phyloP scores from a whole-genome alignment of 306 rosid species.

The Pachyrhizus erosus region DNA sequence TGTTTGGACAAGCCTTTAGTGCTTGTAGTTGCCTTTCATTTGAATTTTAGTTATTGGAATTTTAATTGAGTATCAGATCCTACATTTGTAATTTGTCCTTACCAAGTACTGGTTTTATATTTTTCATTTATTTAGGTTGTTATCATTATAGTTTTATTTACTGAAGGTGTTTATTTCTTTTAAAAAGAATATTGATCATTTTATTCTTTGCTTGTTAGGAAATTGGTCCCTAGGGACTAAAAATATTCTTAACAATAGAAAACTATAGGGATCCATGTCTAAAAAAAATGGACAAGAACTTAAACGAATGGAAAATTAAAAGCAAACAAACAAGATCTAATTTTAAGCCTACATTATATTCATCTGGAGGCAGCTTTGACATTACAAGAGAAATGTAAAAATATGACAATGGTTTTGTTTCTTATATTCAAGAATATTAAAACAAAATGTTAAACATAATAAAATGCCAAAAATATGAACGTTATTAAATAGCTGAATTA shows the following conservation, averaged over 20 bases:
- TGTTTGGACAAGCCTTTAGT: neutral
- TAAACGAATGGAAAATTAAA: neutral
- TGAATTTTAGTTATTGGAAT: neutral
- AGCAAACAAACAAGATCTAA: neutral
- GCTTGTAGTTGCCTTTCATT: neutral
- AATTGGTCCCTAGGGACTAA: neutral
- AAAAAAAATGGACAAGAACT: neutral
- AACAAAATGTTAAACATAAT: neutral
- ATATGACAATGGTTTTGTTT: neutral
- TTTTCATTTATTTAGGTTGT: neutral
- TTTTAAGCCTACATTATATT: neutral
- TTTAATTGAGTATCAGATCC: neutral
- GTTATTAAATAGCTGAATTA: slow-evolving; percentile 13
- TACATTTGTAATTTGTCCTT: neutral
- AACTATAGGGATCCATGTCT: neutral
- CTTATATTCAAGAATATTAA: neutral
- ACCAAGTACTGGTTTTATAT: neutral
- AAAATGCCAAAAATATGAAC: slow-evolving; percentile 3
- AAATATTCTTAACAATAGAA: neutral
- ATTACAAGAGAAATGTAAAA: slow-evolving; percentile 4
- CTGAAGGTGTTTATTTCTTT: neutral
- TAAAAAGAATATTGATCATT: neutral
- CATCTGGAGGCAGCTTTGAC: neutral
- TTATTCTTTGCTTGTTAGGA: neutral
- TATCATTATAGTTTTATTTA: neutral